Base-by-base conservation (phyloP, 1,284 basidiomycete species). In the Baeospora myosura region DNA sequence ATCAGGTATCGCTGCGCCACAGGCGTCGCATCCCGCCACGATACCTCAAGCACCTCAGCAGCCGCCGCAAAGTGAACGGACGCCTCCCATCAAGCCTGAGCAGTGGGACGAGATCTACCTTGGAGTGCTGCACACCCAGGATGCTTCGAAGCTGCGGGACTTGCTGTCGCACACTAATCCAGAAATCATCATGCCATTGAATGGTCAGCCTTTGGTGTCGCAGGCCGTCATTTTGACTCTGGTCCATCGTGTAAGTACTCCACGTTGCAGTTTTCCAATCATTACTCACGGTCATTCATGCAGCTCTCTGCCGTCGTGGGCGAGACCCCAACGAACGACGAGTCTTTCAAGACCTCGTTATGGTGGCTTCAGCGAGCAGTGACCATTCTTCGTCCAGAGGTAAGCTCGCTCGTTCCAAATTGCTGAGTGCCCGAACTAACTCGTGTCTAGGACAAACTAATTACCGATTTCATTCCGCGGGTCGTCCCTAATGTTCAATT, bases 31-130 rank as follows among this genome's bases (percentile, higher is more conserved):
- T 52, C 81, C 82, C 14, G 71, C 79, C 8, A 76, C 78, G 4
- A 72, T 81, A 14, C 83, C 82, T 0, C 81, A 81, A n/a, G 67
- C 80, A 2, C 70, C 76, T 20, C 61, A 60, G 38, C 58, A 53
- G 16, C n/a, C n/a, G n/a, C 58, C 55, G 40, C 56, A 51, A 35
- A 34, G 54, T 42, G 72, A 75, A 46, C 68, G 71, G 28, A 67
- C 76, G 14, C 78, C 79, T n/a, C 74, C 76, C 4, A 62, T 68
- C 33, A 74, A 74, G 54, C 51, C 70, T 39, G 86, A 87, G 55
- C 81, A 88, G 49, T 86, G 85, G 86, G 82, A 88, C 52, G 83
- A 87, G 53, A 77, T 78, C n/a, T 83, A 83, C 59, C 64, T 88
- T 31, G 72, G 74, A 12, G 79, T 87, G 38, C 64, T 88, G 39